These are phyloP conservation scores for Barnettozyma wickerhamii DNA, from an alignment of 805 yeast genomes.

Conservation along the genomic window DNA sequence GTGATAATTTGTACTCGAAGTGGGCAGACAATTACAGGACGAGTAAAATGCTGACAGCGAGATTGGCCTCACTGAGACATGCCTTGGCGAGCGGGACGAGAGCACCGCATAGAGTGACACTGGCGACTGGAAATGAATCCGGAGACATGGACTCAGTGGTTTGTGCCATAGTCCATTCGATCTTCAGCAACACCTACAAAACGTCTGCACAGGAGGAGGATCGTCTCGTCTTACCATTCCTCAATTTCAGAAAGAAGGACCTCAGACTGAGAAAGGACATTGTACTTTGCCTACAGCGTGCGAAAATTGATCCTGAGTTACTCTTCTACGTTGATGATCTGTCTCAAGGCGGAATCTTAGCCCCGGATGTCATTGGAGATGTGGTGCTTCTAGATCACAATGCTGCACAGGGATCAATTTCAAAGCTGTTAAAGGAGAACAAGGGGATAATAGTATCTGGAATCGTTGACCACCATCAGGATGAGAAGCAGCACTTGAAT, in stretches of 20 bases:
- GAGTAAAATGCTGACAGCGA: not conserved
- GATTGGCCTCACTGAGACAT: not conserved
- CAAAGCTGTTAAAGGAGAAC: constrained; percentile 12
- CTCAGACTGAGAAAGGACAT: constrained; percentile 70
- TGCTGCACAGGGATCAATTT: constrained; percentile 47
- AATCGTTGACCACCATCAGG: constrained; percentile 87
- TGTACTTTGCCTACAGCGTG: constrained; percentile 42
- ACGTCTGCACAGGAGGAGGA: constrained; percentile 23
- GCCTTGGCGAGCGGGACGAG: not conserved
- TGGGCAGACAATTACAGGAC: no score
- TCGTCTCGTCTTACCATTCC: constrained; percentile 53
- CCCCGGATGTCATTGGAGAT: constrained; percentile 24
- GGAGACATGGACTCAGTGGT: constrained; percentile 88
- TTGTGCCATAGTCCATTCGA: constrained; percentile 70
- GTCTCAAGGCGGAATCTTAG: constrained; percentile 3
- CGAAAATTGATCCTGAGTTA: constrained; percentile 42
- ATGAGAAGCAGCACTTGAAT: constrained; percentile 45
- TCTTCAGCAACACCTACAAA: constrained; percentile 37
- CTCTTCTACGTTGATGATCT: constrained; percentile 67
- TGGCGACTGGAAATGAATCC: constrained; percentile 80
- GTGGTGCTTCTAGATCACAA: constrained; percentile 84
- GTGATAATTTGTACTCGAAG: no score
- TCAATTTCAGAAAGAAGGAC: constrained; percentile 69
- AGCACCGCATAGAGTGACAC: constrained; percentile 1
- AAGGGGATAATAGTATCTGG: constrained; percentile 38